Percentiles rank a stretch among this genome's conserved stretches.
Evolutionary conservation across 2,329 filamentous ascomycete species (phyloP).

Genomic region (Aschersonia sp.): DNA sequence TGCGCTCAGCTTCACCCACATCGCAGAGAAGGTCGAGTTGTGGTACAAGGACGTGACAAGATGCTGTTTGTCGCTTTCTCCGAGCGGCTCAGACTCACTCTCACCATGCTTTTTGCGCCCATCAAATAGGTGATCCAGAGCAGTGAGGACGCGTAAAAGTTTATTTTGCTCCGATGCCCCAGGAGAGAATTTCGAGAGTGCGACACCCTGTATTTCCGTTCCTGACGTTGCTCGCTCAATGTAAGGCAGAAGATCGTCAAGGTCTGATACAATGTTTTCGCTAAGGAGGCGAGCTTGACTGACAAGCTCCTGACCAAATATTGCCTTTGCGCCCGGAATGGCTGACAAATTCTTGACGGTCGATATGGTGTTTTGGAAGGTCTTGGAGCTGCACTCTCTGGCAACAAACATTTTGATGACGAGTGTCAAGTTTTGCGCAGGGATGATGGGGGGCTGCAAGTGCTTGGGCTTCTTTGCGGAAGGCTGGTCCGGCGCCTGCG

Average conservation of each 20-base stretch:
- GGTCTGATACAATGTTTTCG: constrained; percentile 68
- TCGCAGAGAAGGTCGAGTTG: constrained; percentile 72
- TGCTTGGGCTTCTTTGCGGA: constrained; percentile 24
- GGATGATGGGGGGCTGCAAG: constrained; percentile 70
- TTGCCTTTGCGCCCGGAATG: constrained; percentile 75
- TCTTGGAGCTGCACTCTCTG: constrained; percentile 92
- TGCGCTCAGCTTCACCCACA: constrained; percentile 86
- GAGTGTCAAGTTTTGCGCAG: constrained; percentile 75
- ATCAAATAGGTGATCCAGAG: constrained; percentile 90
- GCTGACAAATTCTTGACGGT: constrained; percentile 97
- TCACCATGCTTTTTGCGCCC: constrained; percentile 51
- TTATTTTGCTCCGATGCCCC: constrained; percentile 95
- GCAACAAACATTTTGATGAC: constrained; percentile 96
- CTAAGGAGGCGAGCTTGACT: constrained; percentile 74
- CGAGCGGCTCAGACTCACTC: constrained; percentile 33
- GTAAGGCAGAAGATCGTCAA: constrained; percentile 72
- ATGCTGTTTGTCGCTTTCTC: constrained; percentile 58
- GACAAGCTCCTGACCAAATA: constrained; percentile 88
- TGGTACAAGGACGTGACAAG: constrained; percentile 80
- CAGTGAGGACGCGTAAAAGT: constrained; percentile 78
- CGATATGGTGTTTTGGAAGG: constrained; percentile 91
- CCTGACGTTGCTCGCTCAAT: constrained; percentile 77
- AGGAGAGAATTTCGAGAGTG: constrained; percentile 88
- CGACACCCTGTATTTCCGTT: constrained; percentile 89
- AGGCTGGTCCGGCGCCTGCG: neutral